A percentile compares a stretch with the other conserved stretches of the same genome.
These are phyloP conservation scores for Liriodendron chinense DNA, from an alignment of 164 flowering plant genomes.

Conservation along the genomic window DNA sequence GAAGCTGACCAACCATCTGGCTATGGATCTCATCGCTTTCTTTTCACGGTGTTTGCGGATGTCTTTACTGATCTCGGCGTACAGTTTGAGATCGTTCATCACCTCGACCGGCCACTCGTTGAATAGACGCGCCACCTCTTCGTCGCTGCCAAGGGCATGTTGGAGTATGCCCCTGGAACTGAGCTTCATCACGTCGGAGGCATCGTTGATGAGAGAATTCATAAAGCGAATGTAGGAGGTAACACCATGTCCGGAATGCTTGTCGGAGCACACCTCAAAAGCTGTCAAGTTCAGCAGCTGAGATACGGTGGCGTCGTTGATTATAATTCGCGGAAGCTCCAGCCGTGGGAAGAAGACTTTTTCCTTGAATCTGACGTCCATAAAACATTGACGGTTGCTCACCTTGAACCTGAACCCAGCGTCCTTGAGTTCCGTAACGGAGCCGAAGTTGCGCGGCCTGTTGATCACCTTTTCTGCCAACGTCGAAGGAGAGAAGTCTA, in stretches of 20 bases:
- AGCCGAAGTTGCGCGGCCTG: not conserved
- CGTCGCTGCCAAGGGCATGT: constrained; percentile 15
- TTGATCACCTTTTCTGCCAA: not conserved
- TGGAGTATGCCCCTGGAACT: not conserved
- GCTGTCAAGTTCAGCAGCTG: constrained; percentile 7
- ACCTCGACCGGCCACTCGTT: constrained; percentile 2
- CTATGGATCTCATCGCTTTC: not conserved
- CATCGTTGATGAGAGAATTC: constrained; percentile 6
- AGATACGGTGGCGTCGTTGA: not conserved
- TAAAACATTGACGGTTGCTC: not conserved
- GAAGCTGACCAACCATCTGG: no score
- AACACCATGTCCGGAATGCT: not conserved
- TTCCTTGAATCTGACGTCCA: not conserved
- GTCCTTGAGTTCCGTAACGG: constrained; percentile 1
- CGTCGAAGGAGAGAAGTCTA: no score
- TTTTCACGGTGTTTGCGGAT: constrained; percentile 1
- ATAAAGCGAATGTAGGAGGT: constrained; percentile 20
- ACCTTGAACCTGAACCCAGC: not conserved
- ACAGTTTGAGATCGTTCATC: not conserved
- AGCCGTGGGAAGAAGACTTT: not conserved
- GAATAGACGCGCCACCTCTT: constrained; percentile 26
- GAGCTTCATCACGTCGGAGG: not conserved
- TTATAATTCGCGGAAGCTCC: not conserved
- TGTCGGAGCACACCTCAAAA: not conserved
- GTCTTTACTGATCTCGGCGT: not conserved